phyloP scores from a whole-genome alignment of 164 flowering plant genomes.

The Macadamia integrifolia region DNA sequence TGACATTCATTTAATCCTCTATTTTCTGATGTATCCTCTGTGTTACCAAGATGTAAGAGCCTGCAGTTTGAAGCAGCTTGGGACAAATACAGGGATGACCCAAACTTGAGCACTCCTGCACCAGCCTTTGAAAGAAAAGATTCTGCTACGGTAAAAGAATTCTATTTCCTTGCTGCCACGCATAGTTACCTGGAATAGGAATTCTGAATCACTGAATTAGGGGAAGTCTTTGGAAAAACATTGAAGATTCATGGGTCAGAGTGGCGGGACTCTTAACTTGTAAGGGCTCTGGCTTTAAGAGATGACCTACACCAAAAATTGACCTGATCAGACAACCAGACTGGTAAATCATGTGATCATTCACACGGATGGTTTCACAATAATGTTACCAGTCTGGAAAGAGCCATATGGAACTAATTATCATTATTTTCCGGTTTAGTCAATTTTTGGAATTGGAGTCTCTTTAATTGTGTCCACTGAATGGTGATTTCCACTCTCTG shows the following conservation, averaged over 20 bases:
- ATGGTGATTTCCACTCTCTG: too few relatives aligned
- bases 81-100: slow-evolving; percentile 68
- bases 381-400: too few relatives aligned
- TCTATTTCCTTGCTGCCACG: neutral
- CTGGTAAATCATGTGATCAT: too few relatives aligned
- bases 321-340: too few relatives aligned
- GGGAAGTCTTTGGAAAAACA: neutral
- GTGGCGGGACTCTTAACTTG: too few relatives aligned
- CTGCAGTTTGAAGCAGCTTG: slow-evolving; percentile 66
- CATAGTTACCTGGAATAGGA: neutral
- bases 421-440: too few relatives aligned
- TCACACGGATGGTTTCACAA: too few relatives aligned
- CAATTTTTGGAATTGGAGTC: too few relatives aligned
- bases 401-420: too few relatives aligned
- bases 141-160: slow-evolving; percentile 8
- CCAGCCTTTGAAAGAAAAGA: slow-evolving; percentile 20
- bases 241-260: neutral
- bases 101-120: slow-evolving; percentile 41
- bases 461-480: too few relatives aligned
- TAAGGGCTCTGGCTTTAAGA: too few relatives aligned
- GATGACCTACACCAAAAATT: too few relatives aligned
- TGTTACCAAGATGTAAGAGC: slow-evolving; percentile 57
- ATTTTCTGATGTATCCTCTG: neutral
- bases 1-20: neutral
- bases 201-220: neutral